A percentile compares a stretch with the other conserved stretches of the same genome.
These are phyloP conservation scores for Nicotiana obtusifolia DNA, from an alignment of 257 asterid genomes.

Conservation along the genomic window DNA sequence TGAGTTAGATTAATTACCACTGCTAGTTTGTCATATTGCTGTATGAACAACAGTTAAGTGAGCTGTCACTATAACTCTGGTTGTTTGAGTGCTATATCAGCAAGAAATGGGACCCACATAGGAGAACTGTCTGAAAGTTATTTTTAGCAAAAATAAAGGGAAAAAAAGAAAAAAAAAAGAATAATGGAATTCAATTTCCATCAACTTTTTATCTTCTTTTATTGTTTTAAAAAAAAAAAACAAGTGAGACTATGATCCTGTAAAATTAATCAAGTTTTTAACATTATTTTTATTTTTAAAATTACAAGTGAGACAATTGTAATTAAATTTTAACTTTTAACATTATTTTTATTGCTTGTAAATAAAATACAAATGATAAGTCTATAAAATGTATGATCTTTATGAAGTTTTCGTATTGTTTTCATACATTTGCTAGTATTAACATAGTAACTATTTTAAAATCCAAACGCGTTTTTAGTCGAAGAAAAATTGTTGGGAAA, in stretches of 20 bases:
- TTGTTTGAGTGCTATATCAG: conserved; percentile 3
- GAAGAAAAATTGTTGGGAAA: too few relatives aligned
- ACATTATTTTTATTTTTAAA: too few relatives aligned
- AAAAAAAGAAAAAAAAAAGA: background rate
- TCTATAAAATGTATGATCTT: too few relatives aligned
- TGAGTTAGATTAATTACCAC: background rate
- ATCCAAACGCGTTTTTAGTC: too few relatives aligned
- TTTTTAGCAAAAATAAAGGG: background rate
- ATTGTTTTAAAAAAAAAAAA: background rate
- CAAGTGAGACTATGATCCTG: background rate
- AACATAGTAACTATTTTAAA: too few relatives aligned
- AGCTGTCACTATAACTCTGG: background rate
- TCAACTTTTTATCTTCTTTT: background rate
- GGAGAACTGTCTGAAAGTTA: background rate
- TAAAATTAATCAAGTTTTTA: background rate
- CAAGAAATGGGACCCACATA: background rate
- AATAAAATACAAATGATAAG: too few relatives aligned
- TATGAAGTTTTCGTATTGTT: too few relatives aligned
- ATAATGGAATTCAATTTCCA: background rate
- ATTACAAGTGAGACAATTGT: too few relatives aligned
- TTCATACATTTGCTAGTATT: too few relatives aligned
- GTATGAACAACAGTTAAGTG: background rate
- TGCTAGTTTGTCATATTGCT: background rate
- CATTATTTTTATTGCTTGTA: too few relatives aligned
- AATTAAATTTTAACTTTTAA: too few relatives aligned